Base-by-base conservation (phyloP, 495 filamentous ascomycete species). In the Apiosordaria backusii region DNA sequence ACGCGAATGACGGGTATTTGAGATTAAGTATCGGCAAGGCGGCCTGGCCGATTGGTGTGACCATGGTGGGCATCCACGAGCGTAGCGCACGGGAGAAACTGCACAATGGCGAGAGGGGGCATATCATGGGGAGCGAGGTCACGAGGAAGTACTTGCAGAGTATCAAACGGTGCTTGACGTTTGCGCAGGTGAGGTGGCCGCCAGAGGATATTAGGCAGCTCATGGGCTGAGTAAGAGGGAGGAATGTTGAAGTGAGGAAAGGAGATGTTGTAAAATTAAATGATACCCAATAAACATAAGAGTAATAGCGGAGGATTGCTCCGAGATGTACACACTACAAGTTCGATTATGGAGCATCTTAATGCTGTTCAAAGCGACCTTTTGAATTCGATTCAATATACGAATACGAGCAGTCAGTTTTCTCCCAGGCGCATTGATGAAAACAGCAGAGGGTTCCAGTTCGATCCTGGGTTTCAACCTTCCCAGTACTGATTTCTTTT, bases 11-110 rank as follows among this genome's bases (percentile, higher is more conserved):
- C 74, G 92, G 92, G 1, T 99, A 98, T 75, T 77, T 99, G 60
- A 82, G 91, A 40, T 78, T 98, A 64, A 96, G 92, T 77, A 99
- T 99, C 76, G 95, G 95, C 62, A 99, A 99, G 84, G 96, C 95
- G 77, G 95, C 95, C 23, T 99, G 95, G 95, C 95, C 95, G 26
- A 99, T 99, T 75, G 95, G 95, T 79, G 95, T 99, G 27, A 99
- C 95, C 71, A 97, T 98, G 95, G 95, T 99, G 68, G 95, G 95
- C 82, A 99, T 99, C 73, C 95, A 99, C 86, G 95, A 98, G 80
- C 88, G 95, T 67, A 92, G 88, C 57, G 94, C 95, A 5, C 86
- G 95, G 50, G 95, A 99, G 79, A 98, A 98, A 79, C 81, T 99
- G 57, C 93, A 98, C 74, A 86, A 93, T 76, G 93, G 91, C 69